These are phyloP conservation scores for Prunus mongolica DNA, from an alignment of 306 rosid species.

Conservation along the genomic window DNA sequence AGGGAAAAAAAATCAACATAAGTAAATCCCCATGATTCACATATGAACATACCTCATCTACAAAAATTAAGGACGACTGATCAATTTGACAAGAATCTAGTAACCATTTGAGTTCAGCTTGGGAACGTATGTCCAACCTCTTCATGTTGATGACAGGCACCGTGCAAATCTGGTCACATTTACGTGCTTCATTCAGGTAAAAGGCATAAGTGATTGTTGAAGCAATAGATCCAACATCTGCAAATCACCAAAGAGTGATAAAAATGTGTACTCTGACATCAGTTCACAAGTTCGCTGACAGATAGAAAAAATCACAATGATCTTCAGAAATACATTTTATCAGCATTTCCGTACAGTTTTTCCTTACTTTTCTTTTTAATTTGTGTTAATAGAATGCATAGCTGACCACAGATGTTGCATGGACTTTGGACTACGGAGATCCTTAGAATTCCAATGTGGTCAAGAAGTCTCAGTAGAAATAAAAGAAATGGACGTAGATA, in stretches of 20 bases:
- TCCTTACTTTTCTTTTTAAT: neutral
- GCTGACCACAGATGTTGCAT: too few relatives aligned
- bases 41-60: constrained; percentile 62
- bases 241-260: constrained; percentile 6
- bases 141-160: constrained; percentile 78
- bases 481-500: neutral
- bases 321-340: neutral
- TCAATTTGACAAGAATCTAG: constrained; percentile 81
- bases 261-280: neutral
- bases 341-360: neutral
- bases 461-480: too few relatives aligned
- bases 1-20: too few relatives aligned
- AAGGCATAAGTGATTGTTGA: constrained; percentile 75
- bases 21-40: neutral
- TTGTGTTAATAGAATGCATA: neutral
- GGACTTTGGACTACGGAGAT: too few relatives aligned
- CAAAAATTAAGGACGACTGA: constrained; percentile 57
- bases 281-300: neutral
- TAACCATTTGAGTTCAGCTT: constrained; percentile 77
- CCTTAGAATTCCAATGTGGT: too few relatives aligned
- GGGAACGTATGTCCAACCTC: constrained; percentile 56
- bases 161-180: constrained; percentile 47
- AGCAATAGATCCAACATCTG: constrained; percentile 74
- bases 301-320: neutral
- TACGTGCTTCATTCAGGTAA: constrained; percentile 55